phyloP scores from a whole-genome alignment of 257 asterid genomes.

The Capsicum rhomboideum region DNA sequence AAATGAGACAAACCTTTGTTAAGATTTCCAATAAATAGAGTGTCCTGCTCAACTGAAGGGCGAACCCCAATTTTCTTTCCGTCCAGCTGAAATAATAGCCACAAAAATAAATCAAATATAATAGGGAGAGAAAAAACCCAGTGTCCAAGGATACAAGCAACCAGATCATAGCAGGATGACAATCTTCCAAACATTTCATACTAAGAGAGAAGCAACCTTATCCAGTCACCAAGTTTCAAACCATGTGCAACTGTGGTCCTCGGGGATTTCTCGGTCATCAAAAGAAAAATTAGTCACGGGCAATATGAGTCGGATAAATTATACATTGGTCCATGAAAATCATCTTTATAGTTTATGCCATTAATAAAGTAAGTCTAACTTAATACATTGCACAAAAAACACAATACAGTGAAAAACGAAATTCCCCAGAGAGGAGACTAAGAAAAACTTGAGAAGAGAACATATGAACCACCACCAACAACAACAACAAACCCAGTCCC shows the following conservation, averaged over 20 bases:
- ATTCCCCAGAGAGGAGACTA: neutral
- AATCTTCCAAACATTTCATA: neutral
- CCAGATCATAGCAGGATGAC: neutral
- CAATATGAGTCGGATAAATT: neutral
- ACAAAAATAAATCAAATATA: neutral
- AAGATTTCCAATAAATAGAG: constrained; percentile 73
- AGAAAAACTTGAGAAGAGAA: neutral
- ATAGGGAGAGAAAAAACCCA: neutral
- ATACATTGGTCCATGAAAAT: neutral
- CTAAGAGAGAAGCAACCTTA: neutral
- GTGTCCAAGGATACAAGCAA: neutral
- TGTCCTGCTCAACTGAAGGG: constrained; percentile 69
- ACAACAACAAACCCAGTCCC: no score
- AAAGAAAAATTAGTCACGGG: neutral
- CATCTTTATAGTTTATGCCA: neutral
- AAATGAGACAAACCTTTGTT: constrained; percentile 61
- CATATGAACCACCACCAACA: no score
- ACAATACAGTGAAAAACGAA: neutral
- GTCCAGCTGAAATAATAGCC: constrained; percentile 45
- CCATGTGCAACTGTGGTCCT: neutral
- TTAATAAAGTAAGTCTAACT: neutral
- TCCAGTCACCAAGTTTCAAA: neutral
- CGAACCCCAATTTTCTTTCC: constrained; percentile 86
- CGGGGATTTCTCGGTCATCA: neutral
- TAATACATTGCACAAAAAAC: neutral